These are phyloP conservation scores for Penicillium sp. DNA, from an alignment of 2,329 filamentous ascomycete species.

Conservation along the genomic window DNA sequence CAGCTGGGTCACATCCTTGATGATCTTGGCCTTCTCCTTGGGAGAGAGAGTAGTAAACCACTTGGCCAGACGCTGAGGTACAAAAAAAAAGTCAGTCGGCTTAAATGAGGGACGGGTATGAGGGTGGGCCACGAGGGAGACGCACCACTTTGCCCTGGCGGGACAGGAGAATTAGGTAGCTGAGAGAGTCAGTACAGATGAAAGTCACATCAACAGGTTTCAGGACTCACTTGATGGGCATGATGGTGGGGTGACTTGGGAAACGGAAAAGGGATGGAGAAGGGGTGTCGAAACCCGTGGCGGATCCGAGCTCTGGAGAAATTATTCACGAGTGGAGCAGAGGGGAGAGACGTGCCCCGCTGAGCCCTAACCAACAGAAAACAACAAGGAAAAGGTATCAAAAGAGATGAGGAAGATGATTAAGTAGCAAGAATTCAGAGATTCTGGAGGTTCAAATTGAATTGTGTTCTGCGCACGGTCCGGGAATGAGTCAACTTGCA, in stretches of 20 bases:
- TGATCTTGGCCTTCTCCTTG: slow-evolving; percentile 99
- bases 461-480: background rate
- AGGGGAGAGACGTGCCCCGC: slow-evolving; percentile 24
- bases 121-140: slow-evolving; percentile 42
- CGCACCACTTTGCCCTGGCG: slow-evolving; percentile 98
- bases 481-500: slow-evolving; percentile 6
- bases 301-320: slow-evolving; percentile 27
- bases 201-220: background rate
- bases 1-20: slow-evolving; percentile 98
- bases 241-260: slow-evolving; percentile 19
- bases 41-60: slow-evolving; percentile 99
- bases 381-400: background rate
- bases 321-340: slow-evolving; percentile 26
- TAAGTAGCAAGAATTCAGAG: background rate
- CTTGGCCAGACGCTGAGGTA: slow-evolving; percentile 84
- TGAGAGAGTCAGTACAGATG: slow-evolving; percentile 43
- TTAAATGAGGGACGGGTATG: slow-evolving; percentile 25
- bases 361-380: slow-evolving; percentile 19
- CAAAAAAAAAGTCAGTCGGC: slow-evolving; percentile 27
- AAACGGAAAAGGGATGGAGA: slow-evolving; percentile 16
- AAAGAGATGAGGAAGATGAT: background rate
- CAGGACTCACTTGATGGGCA: slow-evolving; percentile 37
- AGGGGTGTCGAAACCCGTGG: slow-evolving; percentile 14
- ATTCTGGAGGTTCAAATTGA: background rate
- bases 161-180: slow-evolving; percentile 96